Evolutionary conservation across 768 basidiomycete species (phyloP).

Genomic region (Lactarius akahatsu): DNA sequence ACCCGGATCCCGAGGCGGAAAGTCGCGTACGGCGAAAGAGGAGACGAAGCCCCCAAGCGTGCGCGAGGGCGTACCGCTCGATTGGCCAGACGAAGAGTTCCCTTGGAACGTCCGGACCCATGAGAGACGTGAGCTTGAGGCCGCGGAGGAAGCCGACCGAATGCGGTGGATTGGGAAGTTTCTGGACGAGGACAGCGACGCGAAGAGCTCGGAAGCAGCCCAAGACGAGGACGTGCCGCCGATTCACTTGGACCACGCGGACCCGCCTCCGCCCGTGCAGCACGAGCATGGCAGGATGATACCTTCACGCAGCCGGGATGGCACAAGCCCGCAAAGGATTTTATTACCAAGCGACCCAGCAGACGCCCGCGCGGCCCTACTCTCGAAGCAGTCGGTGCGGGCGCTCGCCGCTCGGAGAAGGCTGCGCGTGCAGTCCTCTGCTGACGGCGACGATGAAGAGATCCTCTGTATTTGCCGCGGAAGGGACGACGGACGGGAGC

Average conservation of each 20-base stretch:
- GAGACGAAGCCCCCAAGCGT: constrained; percentile 9
- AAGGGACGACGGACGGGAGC: constrained; percentile 65
- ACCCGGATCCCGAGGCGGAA: constrained; percentile 27
- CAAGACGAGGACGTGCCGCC: constrained; percentile 38
- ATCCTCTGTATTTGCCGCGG: constrained; percentile 66
- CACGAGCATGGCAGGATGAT: constrained; percentile 63
- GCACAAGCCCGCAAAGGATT: constrained; percentile 35
- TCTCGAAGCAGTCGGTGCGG: constrained; percentile 70
- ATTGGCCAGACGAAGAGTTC: constrained; percentile 79
- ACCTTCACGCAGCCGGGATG: constrained; percentile 46
- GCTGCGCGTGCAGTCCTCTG: constrained; percentile 36
- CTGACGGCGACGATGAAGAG: constrained; percentile 49
- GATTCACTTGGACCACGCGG: constrained; percentile 35
- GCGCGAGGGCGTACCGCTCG: constrained; percentile 42
- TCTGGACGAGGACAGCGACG: constrained; percentile 69
- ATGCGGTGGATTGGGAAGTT: constrained; percentile 68
- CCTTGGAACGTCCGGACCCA: constrained; percentile 71
- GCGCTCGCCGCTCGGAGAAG: constrained; percentile 53
- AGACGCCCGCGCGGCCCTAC: constrained; percentile 69
- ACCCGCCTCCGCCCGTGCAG: constrained; percentile 34
- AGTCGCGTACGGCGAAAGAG: constrained; percentile 6
- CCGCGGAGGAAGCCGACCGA: constrained; percentile 58
- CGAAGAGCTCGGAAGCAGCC: constrained; percentile 40
- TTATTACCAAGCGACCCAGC: constrained; percentile 66
- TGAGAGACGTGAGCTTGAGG: constrained; percentile 51